Conservation (phyloP, 1,284 basidiomycete genomes). For the Psilocybe mexicana region DNA sequence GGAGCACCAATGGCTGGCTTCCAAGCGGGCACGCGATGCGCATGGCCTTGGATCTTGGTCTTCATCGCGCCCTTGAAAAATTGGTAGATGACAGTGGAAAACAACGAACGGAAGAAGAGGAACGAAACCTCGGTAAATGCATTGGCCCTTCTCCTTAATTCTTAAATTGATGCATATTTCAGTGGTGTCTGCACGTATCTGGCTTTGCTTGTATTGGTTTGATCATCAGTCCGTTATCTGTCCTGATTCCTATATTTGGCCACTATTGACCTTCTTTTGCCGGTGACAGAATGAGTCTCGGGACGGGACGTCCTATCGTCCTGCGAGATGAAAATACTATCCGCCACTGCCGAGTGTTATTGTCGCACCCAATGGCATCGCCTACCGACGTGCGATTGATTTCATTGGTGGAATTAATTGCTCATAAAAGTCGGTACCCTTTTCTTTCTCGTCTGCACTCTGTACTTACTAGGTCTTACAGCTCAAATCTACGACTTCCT, state of each 20-base stretch:
- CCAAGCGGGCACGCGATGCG: slow-evolving; percentile 91
- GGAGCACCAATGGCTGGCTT: slow-evolving; percentile 94
- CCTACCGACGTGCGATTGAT: slow-evolving; percentile 88
- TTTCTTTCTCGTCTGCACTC: neutral
- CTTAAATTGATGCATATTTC: slow-evolving; percentile 14
- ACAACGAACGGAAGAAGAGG: slow-evolving; percentile 76
- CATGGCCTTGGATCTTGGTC: slow-evolving; percentile 91
- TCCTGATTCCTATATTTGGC: slow-evolving; percentile 6
- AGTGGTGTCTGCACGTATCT: slow-evolving; percentile 91
- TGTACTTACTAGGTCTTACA: slow-evolving; percentile 30
- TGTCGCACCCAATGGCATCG: slow-evolving; percentile 83
- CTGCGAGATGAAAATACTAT: slow-evolving; percentile 88
- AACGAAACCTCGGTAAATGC: slow-evolving; percentile 74
- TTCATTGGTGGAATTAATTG: slow-evolving; percentile 86
- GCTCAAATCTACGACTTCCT: slow-evolving; percentile 91
- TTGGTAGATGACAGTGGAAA: slow-evolving; percentile 75
- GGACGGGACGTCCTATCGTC: slow-evolving; percentile 87
- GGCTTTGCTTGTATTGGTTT: slow-evolving; percentile 93
- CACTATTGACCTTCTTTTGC: slow-evolving; percentile 21
- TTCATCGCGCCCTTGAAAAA: slow-evolving; percentile 89
- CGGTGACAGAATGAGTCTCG: slow-evolving; percentile 75
- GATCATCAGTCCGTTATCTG: slow-evolving; percentile 74
- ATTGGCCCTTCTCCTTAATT: slow-evolving; percentile 19
- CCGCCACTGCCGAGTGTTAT: slow-evolving; percentile 76
- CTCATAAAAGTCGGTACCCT: slow-evolving; percentile 73